These are phyloP conservation scores for Heterobasidion occidentale DNA, from an alignment of 1,284 basidiomycete genomes.

Conservation along the genomic window DNA sequence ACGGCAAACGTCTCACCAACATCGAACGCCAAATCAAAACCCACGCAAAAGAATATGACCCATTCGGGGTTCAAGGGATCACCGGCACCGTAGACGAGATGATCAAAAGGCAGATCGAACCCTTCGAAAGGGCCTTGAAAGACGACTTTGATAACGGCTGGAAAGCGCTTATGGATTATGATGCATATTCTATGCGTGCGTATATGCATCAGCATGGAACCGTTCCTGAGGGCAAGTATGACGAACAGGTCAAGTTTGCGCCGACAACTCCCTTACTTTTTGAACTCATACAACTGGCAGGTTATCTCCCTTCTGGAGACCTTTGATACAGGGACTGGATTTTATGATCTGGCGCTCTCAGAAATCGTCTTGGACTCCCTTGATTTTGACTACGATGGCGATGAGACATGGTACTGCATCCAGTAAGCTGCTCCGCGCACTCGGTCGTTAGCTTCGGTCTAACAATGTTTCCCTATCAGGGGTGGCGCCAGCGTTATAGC, in stretches of 20 bases:
- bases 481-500: not conserved
- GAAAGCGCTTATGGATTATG: slow-evolving; percentile 17
- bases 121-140: slow-evolving; percentile 1
- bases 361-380: not conserved
- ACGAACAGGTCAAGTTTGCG: no score
- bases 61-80: not conserved
- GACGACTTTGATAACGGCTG: slow-evolving; percentile 16
- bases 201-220: no score
- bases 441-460: no score
- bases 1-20: not conserved
- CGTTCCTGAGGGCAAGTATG: no score
- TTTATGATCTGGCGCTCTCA: not conserved
- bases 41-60: not conserved
- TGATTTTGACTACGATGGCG: not conserved
- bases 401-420: not conserved
- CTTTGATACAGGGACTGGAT: not conserved
- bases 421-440: not conserved
- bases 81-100: not conserved
- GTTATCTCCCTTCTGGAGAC: not conserved
- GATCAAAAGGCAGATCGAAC: slow-evolving; percentile 6
- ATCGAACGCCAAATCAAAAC: not conserved
- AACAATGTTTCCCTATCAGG: not conserved
- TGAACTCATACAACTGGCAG: not conserved
- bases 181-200: slow-evolving; percentile 11
- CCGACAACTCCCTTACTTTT: no score